These are phyloP conservation scores for Russula sp. DNA, from an alignment of 768 basidiomycete genomes.

Conservation along the genomic window DNA sequence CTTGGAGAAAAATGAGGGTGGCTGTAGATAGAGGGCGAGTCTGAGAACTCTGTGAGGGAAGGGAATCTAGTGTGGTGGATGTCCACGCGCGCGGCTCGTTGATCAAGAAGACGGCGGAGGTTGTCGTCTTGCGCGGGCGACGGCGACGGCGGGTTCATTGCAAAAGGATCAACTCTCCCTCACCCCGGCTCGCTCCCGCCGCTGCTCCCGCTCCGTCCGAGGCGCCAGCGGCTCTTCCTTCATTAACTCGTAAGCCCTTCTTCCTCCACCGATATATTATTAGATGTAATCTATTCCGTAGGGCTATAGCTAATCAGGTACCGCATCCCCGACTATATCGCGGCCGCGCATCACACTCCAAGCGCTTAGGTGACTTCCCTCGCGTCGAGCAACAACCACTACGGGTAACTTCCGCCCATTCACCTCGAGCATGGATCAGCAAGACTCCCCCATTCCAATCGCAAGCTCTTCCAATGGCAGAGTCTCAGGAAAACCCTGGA, in stretches of 20 bases:
- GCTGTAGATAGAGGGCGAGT: constrained; percentile 71
- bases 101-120: constrained; percentile 51
- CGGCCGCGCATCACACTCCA: background rate
- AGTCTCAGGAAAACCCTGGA: constrained; percentile 71
- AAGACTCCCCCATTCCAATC: constrained; percentile 38
- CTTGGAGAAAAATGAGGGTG: constrained; percentile 56
- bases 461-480: constrained; percentile 63
- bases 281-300: background rate
- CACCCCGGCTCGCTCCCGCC: constrained; percentile 21
- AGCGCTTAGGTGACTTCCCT: background rate
- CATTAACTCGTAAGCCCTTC: background rate
- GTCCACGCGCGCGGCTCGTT: constrained; percentile 51
- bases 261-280: constrained; percentile 4
- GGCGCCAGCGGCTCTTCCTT: background rate
- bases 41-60: constrained; percentile 55
- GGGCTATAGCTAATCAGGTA: constrained; percentile 6
- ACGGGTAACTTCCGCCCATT: background rate
- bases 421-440: constrained; percentile 9
- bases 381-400: background rate
- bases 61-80: constrained; percentile 47
- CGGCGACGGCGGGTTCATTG: constrained; percentile 39
- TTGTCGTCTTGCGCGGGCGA: constrained; percentile 47
- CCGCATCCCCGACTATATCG: background rate
- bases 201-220: background rate
- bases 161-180: constrained; percentile 26